These are phyloP conservation scores for Mucor lusitanicus DNA, from an alignment of 371 early-diverging fungal species.

Conservation along the genomic window DNA sequence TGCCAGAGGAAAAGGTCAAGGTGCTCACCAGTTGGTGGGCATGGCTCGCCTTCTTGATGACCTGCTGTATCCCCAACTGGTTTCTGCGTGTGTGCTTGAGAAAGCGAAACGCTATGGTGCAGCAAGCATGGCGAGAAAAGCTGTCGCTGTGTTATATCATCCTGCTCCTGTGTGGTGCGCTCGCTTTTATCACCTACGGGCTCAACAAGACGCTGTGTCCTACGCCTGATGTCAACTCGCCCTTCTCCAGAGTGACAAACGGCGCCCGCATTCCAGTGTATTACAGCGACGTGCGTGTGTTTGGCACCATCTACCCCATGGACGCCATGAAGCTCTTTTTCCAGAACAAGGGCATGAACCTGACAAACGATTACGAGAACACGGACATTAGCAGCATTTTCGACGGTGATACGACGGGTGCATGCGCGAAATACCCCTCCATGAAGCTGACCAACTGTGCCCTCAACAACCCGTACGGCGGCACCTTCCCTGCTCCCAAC, in stretches of 20 bases:
- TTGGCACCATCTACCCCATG: conserved; percentile 49
- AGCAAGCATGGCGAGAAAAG: conserved; percentile 77
- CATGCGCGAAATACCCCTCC: conserved; percentile 34
- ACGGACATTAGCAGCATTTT: conserved; percentile 55
- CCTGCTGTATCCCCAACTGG: conserved; percentile 60
- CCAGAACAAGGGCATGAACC: conserved; percentile 33
- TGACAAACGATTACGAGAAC: conserved; percentile 52
- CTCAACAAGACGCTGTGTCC: conserved; percentile 57
- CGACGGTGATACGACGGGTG: conserved; percentile 38
- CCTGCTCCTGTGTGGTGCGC: conserved; percentile 51
- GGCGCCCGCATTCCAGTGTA: conserved; percentile 39
- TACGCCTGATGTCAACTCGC: conserved; percentile 10
- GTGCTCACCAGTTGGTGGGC: conserved; percentile 56
- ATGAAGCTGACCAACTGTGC: conserved; percentile 25
- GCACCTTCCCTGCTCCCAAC: conserved; percentile 25
- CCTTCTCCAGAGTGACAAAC: conserved; percentile 16
- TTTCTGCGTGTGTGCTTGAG: conserved; percentile 50
- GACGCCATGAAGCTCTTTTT: conserved; percentile 42
- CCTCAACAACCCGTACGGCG: conserved; percentile 52
- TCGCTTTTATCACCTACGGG: conserved; percentile 71
- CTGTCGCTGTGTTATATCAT: conserved; percentile 74
- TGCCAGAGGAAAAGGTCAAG: conserved; percentile 43
- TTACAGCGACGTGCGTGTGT: conserved; percentile 47
- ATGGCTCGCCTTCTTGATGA: conserved; percentile 54
- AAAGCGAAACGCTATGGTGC: conserved; percentile 46